phyloP scores from a whole-genome alignment of 176 grass and related monocot genomes.

The Oryza rufipogon region DNA sequence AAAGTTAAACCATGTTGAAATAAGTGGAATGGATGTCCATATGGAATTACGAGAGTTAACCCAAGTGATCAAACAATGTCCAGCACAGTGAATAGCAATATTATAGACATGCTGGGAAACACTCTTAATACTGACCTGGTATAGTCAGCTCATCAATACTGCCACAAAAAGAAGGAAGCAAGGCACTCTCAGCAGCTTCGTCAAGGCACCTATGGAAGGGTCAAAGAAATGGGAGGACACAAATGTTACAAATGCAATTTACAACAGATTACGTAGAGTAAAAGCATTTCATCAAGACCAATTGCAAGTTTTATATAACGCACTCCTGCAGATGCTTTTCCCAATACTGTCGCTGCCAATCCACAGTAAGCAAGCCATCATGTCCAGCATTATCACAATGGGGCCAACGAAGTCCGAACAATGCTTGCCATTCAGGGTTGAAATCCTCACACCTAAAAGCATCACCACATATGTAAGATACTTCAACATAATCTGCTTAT shows the following conservation, averaged over 20 bases:
- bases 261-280: too few species aligned
- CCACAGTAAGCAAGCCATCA: slow-evolving; percentile 27
- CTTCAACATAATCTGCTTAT: not conserved
- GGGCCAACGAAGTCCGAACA: slow-evolving; percentile 58
- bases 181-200: slow-evolving; percentile 62
- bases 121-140: slow-evolving; percentile 45
- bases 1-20: too few species aligned
- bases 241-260: not conserved
- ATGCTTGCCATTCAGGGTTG: slow-evolving; percentile 48
- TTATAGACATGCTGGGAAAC: not conserved
- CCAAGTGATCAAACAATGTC: slow-evolving; percentile 4
- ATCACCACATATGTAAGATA: not conserved
- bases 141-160: slow-evolving; percentile 48
- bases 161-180: slow-evolving; percentile 69
- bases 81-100: not conserved
- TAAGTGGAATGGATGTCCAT: too few species aligned
- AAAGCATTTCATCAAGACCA: not conserved
- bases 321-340: slow-evolving; percentile 69
- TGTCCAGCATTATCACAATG: not conserved
- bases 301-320: not conserved
- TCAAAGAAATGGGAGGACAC: not conserved
- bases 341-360: slow-evolving; percentile 68
- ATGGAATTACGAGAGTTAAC: too few species aligned
- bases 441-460: slow-evolving; percentile 61
- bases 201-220: slow-evolving; percentile 53